Percentiles rank a stretch among this genome's conserved stretches.
Conservation (phyloP, 2,329 filamentous ascomycete genomes). For the Rutstroemia sp. region DNA sequence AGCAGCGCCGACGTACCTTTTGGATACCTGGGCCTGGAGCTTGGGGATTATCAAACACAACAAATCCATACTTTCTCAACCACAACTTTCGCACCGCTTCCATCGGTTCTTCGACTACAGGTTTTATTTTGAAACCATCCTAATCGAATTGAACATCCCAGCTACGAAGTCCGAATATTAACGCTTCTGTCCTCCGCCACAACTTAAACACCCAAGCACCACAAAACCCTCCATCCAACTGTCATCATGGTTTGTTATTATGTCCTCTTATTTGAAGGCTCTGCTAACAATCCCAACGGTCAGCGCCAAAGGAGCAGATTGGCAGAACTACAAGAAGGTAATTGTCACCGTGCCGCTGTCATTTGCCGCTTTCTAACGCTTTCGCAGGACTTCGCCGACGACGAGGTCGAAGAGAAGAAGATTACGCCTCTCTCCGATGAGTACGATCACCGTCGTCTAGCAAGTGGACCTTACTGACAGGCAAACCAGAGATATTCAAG, state of each 20-base stretch:
- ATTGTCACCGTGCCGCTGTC: slow-evolving; percentile 9
- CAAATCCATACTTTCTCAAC: slow-evolving; percentile 3
- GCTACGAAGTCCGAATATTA: background rate
- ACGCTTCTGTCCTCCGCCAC: background rate
- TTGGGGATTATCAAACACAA: slow-evolving; percentile 10
- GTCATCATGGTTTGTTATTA: slow-evolving; percentile 8
- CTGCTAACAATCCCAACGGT: background rate
- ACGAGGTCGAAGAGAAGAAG: slow-evolving; percentile 99
- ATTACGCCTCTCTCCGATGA: slow-evolving; percentile 95
- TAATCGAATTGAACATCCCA: background rate
- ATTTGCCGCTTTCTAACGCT: slow-evolving; percentile 4
- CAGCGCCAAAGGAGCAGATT: slow-evolving; percentile 62
- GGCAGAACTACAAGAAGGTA: slow-evolving; percentile 98
- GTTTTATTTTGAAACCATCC: background rate
- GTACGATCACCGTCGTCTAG: slow-evolving; percentile 46
- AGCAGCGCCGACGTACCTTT: slow-evolving; percentile 10
- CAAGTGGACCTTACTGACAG: slow-evolving; percentile 21
- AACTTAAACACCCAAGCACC: background rate
- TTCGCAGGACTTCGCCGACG: slow-evolving; percentile 63
- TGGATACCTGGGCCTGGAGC: slow-evolving; percentile 10
- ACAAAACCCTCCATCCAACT: background rate
- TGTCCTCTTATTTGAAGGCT: background rate
- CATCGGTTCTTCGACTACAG: background rate
- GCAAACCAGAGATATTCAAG: slow-evolving; percentile 83
- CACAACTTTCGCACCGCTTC: background rate